phyloP scores from a whole-genome alignment of 805 yeast species.

The Citeromyces nyonsensis region DNA sequence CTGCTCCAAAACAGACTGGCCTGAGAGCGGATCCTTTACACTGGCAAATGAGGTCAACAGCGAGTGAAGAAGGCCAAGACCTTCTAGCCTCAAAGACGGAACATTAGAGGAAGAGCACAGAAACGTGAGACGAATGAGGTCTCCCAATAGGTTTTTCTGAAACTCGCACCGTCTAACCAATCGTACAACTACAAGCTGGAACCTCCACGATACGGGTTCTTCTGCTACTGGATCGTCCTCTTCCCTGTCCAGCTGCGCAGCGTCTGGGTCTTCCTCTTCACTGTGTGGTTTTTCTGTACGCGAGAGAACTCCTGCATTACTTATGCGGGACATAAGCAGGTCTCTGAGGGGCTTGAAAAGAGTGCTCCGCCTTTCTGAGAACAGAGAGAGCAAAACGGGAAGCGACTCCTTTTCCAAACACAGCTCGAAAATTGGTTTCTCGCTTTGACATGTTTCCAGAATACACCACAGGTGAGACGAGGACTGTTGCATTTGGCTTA shows the following conservation, averaged over 20 bases:
- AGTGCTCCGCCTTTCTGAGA: too few relatives aligned
- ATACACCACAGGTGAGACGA: conserved; percentile 3
- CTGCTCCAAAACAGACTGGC: conserved; percentile 67
- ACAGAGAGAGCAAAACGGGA: too few relatives aligned
- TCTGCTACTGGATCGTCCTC: conserved; percentile 43
- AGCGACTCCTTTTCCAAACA: too few relatives aligned
- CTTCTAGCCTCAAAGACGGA: conserved; percentile 39
- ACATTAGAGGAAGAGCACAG: conserved; percentile 67
- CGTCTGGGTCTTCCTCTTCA: background rate
- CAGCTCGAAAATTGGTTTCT: too few relatives aligned
- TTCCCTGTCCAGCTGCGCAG: conserved; percentile 25
- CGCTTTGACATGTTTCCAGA: conserved; percentile 4
- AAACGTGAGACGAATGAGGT: conserved; percentile 64
- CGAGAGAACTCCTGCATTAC: background rate
- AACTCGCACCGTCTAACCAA: conserved; percentile 18
- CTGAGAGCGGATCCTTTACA: conserved; percentile 56
- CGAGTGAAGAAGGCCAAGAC: conserved; percentile 51
- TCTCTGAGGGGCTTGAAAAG: conserved; percentile 7
- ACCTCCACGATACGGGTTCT: conserved; percentile 27
- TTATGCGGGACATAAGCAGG: conserved; percentile 5
- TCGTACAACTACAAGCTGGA: conserved; percentile 24
- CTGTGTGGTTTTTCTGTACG: background rate
- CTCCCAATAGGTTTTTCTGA: conserved; percentile 32
- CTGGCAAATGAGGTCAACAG: conserved; percentile 46
- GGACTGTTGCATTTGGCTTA: too few relatives aligned